phyloP scores from a whole-genome alignment of 495 filamentous ascomycete species.

The Pyrenula massariospora region DNA sequence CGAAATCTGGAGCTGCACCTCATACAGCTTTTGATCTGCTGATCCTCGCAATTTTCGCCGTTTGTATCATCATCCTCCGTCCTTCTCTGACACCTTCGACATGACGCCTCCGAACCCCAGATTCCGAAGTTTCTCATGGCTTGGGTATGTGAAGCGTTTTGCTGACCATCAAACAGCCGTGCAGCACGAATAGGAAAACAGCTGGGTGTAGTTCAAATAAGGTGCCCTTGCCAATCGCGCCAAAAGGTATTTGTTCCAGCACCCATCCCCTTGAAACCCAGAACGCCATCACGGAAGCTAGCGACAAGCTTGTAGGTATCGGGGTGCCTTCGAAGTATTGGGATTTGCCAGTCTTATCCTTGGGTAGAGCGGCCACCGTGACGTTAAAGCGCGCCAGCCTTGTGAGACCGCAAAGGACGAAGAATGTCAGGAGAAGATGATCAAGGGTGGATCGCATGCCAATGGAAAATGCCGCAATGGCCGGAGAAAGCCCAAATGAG shows the following conservation, averaged over 20 bases:
- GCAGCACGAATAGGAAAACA: constrained; percentile 65
- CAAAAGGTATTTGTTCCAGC: constrained; percentile 61
- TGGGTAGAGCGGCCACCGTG: constrained; percentile 74
- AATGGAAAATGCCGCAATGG: constrained; percentile 75
- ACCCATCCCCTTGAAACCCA: constrained; percentile 77
- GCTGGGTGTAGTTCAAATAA: constrained; percentile 79
- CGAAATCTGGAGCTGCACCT: no score
- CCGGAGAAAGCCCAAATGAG: constrained; percentile 89
- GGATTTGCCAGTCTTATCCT: constrained; percentile 82
- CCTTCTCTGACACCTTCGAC: no score
- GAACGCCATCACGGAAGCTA: constrained; percentile 77
- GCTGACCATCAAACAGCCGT: constrained; percentile 88
- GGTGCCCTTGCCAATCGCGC: constrained; percentile 51
- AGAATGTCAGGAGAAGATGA: constrained; percentile 74
- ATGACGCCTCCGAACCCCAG: no score
- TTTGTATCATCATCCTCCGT: no score
- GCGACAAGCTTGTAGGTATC: constrained; percentile 76
- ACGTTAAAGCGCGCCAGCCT: constrained; percentile 96
- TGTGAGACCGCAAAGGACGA: constrained; percentile 90
- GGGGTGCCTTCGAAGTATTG: constrained; percentile 95
- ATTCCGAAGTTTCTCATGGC: no score
- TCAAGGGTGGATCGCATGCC: constrained; percentile 80
- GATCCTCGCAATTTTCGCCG: no score
- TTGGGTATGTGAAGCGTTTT: constrained; percentile 95
- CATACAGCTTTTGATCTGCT: no score